Evolutionary conservation across 2,329 filamentous ascomycete species (phyloP).

Genomic region (Diplocarpon mali): DNA sequence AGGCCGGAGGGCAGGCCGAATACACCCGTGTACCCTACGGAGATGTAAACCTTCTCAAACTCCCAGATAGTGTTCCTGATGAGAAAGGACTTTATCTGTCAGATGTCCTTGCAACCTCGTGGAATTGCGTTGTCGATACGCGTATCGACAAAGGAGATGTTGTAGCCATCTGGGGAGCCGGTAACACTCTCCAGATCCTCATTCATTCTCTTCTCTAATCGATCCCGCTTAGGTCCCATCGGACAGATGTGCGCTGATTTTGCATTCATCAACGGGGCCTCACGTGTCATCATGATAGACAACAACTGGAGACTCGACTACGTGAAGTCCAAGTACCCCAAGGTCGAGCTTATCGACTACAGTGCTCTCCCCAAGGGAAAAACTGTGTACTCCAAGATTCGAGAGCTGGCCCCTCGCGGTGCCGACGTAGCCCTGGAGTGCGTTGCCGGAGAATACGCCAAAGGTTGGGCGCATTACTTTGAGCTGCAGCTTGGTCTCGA

Average conservation of each 20-base stretch:
- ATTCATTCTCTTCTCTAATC: background rate
- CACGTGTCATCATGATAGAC: slow-evolving; percentile 70
- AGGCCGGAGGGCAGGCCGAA: slow-evolving; percentile 66
- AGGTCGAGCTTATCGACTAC: slow-evolving; percentile 62
- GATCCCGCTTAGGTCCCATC: slow-evolving; percentile 48
- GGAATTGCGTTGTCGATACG: slow-evolving; percentile 75
- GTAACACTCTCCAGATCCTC: background rate
- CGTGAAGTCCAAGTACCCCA: slow-evolving; percentile 50
- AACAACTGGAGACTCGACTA: slow-evolving; percentile 59
- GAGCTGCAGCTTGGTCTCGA: slow-evolving; percentile 56
- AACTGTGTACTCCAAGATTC: slow-evolving; percentile 60
- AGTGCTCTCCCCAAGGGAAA: slow-evolving; percentile 46
- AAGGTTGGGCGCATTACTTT: slow-evolving; percentile 48
- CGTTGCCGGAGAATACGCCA: slow-evolving; percentile 49
- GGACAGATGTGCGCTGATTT: slow-evolving; percentile 77
- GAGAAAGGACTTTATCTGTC: slow-evolving; percentile 72
- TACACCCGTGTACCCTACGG: slow-evolving; percentile 73
- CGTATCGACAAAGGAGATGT: slow-evolving; percentile 65
- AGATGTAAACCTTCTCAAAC: slow-evolving; percentile 69
- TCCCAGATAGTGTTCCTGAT: slow-evolving; percentile 71
- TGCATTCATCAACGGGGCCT: slow-evolving; percentile 61
- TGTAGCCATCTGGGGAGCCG: slow-evolving; percentile 73
- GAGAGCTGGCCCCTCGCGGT: slow-evolving; percentile 62
- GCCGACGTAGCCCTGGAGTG: slow-evolving; percentile 67
- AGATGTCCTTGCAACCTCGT: slow-evolving; percentile 70